These are phyloP conservation scores for Infundibulicybe gibba DNA, from an alignment of 768 basidiomycete species.

Conservation along the genomic window DNA sequence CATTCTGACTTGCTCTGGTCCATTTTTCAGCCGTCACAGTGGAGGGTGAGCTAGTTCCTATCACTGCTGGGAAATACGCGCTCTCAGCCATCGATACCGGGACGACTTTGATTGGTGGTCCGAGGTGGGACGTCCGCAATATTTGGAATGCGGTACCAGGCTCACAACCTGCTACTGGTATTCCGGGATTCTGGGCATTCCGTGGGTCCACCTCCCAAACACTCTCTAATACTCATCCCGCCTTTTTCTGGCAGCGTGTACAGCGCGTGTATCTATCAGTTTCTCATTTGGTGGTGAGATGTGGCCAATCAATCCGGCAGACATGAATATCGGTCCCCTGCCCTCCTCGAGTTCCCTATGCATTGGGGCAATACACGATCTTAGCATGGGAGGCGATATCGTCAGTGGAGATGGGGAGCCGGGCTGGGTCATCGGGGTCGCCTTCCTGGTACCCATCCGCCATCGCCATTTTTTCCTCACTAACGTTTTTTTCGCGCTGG, in stretches of 20 bases:
- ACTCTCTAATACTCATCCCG: no score
- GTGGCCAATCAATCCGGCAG: no score
- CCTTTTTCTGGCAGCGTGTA: no score
- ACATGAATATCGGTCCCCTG: no score
- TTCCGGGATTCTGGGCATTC: no score
- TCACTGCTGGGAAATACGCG: constrained; percentile 38
- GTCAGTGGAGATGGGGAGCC: constrained; percentile 38
- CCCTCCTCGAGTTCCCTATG: constrained; percentile 32
- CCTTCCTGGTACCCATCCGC: constrained; percentile 67
- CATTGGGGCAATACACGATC: constrained; percentile 69
- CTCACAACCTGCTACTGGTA: constrained; percentile 34
- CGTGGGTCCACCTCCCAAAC: no score
- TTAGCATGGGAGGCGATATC: constrained; percentile 46
- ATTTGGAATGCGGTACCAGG: no score
- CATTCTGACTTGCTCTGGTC: no score
- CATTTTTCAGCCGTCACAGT: constrained; percentile 69
- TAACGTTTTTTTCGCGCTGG: no score
- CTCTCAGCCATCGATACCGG: constrained; percentile 84
- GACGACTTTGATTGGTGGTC: constrained; percentile 93
- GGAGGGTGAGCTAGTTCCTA: constrained; percentile 41
- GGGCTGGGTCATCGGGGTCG: constrained; percentile 67
- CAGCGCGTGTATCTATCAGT: no score
- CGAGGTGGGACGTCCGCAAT: constrained; percentile 49
- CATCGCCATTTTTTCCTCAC: no score
- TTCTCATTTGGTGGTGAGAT: no score